Conservation (phyloP, 2,329 filamentous ascomycete species). For the Whalleya microplaca region DNA sequence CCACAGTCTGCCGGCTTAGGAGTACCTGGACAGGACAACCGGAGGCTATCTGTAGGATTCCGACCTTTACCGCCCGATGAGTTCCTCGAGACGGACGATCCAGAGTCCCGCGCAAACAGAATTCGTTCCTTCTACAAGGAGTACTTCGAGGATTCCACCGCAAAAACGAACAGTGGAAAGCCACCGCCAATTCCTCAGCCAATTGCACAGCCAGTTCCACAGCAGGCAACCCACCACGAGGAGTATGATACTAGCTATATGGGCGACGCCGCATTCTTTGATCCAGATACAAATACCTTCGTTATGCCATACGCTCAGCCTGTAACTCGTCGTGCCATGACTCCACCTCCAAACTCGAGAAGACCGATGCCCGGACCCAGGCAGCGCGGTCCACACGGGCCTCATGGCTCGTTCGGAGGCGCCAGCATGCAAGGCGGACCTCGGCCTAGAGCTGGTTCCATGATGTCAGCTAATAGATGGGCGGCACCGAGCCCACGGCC, state of each 20-base stretch:
- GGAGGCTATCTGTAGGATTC: constrained; percentile 70
- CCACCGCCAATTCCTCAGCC: constrained; percentile 31
- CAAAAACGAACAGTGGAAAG: constrained; percentile 28
- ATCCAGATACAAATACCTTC: constrained; percentile 70
- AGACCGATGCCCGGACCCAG: constrained; percentile 40
- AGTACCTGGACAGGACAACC: constrained; percentile 58
- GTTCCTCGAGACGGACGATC: constrained; percentile 78
- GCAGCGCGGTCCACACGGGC: constrained; percentile 34
- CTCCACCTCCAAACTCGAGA: constrained; percentile 70
- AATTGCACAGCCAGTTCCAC: constrained; percentile 27
- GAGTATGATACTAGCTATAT: constrained; percentile 75
- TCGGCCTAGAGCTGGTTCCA: constrained; percentile 56
- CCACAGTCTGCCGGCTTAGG: constrained; percentile 47
- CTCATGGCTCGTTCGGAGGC: constrained; percentile 31
- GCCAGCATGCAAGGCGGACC: constrained; percentile 49
- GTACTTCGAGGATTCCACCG: constrained; percentile 82
- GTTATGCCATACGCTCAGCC: constrained; percentile 85
- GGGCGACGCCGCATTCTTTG: constrained; percentile 69
- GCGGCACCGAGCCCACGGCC: constrained; percentile 39
- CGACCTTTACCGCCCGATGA: constrained; percentile 89
- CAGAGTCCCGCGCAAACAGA: constrained; percentile 90
- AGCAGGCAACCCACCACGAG: constrained; percentile 64
- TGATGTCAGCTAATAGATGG: constrained; percentile 44
- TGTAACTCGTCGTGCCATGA: constrained; percentile 90
- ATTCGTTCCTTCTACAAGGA: constrained; percentile 99